Evolutionary conservation across 2,329 filamentous ascomycete species (phyloP).

Genomic region (Cladorrhinum sp.): DNA sequence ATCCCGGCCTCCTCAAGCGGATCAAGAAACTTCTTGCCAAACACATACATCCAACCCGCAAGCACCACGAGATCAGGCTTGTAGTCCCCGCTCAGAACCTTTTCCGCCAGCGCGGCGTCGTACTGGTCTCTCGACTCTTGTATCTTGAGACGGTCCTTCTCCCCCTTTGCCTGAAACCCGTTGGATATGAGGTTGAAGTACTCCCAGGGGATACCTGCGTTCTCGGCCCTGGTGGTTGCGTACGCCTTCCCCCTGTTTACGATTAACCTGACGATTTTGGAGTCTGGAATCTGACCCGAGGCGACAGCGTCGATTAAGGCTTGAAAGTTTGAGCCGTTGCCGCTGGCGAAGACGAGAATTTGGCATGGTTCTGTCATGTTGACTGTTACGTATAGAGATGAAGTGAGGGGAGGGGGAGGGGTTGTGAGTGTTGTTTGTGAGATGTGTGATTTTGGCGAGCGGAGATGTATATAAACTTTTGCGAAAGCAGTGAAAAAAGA

Average conservation of each 20-base stretch:
- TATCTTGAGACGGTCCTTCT: constrained; percentile 55
- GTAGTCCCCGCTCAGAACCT: constrained; percentile 51
- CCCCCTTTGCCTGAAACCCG: constrained; percentile 58
- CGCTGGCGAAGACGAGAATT: constrained; percentile 68
- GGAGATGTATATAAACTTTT: too few species aligned
- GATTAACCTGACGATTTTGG: constrained; percentile 45
- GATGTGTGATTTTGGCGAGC: too few species aligned
- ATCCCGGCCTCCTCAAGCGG: constrained; percentile 62
- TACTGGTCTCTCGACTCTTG: constrained; percentile 63
- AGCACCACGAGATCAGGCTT: constrained; percentile 76
- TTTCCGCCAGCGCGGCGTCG: constrained; percentile 69
- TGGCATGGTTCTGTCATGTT: constrained; percentile 38
- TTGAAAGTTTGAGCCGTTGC: constrained; percentile 76
- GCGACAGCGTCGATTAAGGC: constrained; percentile 58
- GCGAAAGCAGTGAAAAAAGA: too few species aligned
- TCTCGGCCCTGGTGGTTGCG: constrained; percentile 39
- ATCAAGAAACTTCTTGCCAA: constrained; percentile 66
- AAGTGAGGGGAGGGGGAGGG: not conserved
- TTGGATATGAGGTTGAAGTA: constrained; percentile 81
- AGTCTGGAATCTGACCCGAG: constrained; percentile 38
- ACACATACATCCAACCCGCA: constrained; percentile 85
- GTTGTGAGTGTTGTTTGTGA: not conserved
- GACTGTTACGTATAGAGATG: not conserved
- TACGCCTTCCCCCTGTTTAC: constrained; percentile 49
- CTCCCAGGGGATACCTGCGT: constrained; percentile 64